Base-by-base conservation (phyloP, 176 grass and related monocot genomes). In the Thinopyrum elongatum region DNA sequence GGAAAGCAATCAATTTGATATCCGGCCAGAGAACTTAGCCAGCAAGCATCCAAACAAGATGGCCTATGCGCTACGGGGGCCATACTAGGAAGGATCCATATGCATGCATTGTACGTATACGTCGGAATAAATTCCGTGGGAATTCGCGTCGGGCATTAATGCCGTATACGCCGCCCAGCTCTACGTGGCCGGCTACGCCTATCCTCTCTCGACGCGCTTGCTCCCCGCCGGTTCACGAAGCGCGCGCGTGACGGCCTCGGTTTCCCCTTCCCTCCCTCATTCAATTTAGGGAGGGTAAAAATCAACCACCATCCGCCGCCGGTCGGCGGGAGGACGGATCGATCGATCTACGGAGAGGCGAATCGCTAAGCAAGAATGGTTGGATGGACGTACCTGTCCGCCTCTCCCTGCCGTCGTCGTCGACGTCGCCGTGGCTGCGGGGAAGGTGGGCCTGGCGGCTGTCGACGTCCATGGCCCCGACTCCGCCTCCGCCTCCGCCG, bases 401-500 rank as follows among this genome's bases (percentile, higher is more conserved):
- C 70, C 64, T 97, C 46, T 85, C 83, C 84, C 57, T 86, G 81
- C 95, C 95, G 79, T 97, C 92, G 72, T 97, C 92, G 86, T 94
- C 89, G 38, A 87, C 34, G 33, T 88, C 89, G 79, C 84, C 86
- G 7, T 84, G 62, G 30, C 22, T 27, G n/a, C 71, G 78, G 25
- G 83, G 83, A 59, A 86, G 83, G 69, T 61, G 3, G 35, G 8
- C 77, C 53, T 63, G 77, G 39, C 42, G 63, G 44, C 28, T 13
- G 83, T 82, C 88, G 78, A 89, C 30, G 8, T 84, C 89, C 85
- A 90, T 87, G 74, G 75, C 67, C 31, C 28, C 76, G 59, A 31
- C 81, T 21, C 28, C 47, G 49, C 55, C 44, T 47, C 44, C 47
- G 62, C 49, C 34, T 63, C 64, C 4, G 53, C 53, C 49, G 74